Percentiles rank a stretch among this genome's conserved stretches.
Evolutionary conservation across 208 protist genomes (phyloP).

Genomic region (Trypanosoma conorhini): DNA sequence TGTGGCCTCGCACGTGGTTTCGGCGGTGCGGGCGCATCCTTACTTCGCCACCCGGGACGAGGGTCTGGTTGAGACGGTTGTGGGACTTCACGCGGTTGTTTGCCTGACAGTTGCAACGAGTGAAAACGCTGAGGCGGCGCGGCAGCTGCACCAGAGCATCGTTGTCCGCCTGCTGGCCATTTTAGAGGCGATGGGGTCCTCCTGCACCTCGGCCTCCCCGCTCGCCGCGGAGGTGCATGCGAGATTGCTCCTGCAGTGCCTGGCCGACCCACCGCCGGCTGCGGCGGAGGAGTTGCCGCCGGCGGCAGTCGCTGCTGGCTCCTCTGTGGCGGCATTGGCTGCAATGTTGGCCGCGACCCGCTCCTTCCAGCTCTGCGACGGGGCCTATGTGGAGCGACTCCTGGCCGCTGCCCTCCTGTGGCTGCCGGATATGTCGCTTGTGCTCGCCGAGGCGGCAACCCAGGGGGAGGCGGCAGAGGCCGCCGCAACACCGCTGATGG

Average conservation of each 20-base stretch:
- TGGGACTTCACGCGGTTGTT: constrained; percentile 45
- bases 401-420: constrained; percentile 18
- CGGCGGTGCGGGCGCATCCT: constrained; percentile 54
- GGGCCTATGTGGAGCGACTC: constrained; percentile 4
- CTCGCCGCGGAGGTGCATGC: neutral
- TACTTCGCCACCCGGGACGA: constrained; percentile 25
- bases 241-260: constrained; percentile 13
- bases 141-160: constrained; percentile 47
- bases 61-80: constrained; percentile 30
- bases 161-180: constrained; percentile 45
- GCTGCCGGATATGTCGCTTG: constrained; percentile 24
- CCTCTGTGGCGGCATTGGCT: constrained; percentile 16
- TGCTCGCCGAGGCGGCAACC: neutral
- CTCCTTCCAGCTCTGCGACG: neutral
- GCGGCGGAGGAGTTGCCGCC: neutral
- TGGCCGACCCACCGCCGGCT: constrained; percentile 6
- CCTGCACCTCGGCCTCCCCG: neutral
- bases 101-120: constrained; percentile 56
- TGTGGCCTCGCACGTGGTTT: constrained; percentile 70
- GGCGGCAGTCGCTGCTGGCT: constrained; percentile 12
- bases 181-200: constrained; percentile 33
- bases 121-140: constrained; percentile 26
- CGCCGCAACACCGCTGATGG: neutral
- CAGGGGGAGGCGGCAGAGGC: neutral
- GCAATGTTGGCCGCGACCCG: constrained; percentile 16